Percentiles rank a stretch among this genome's conserved stretches.
Conservation (phyloP, 257 asterid genomes). For the Salvia miltiorrhiza region DNA sequence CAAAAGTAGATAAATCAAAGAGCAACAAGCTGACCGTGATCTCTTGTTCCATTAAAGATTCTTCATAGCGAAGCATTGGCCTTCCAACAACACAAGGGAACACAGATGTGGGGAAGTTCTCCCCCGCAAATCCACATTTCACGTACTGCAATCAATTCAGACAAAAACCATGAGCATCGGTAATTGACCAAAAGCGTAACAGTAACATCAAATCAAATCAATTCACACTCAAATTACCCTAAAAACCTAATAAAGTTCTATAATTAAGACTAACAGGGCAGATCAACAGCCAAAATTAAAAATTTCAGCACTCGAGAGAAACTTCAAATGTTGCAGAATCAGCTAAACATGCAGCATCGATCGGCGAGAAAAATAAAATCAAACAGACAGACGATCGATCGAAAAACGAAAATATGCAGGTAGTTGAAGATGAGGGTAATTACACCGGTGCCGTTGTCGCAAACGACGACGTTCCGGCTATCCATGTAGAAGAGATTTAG, state of each 20-base stretch:
- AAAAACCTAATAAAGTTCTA: background rate
- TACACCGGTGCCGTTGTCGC: constrained; percentile 98
- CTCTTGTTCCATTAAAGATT: constrained; percentile 89
- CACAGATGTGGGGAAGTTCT: constrained; percentile 94
- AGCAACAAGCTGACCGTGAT: constrained; percentile 52
- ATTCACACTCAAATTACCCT: background rate
- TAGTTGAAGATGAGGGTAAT: background rate
- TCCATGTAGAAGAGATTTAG: constrained; percentile 48
- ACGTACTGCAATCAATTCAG: constrained; percentile 72
- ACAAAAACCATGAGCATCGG: background rate
- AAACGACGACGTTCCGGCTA: constrained; percentile 77
- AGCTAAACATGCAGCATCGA: background rate
- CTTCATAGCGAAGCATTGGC: constrained; percentile 97
- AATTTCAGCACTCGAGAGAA: background rate
- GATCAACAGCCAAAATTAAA: constrained; percentile 16
- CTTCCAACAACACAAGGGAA: constrained; percentile 96
- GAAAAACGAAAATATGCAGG: background rate
- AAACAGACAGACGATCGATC: constrained; percentile 13
- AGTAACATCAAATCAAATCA: background rate
- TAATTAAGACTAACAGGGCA: background rate
- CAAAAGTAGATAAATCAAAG: constrained; percentile 3
- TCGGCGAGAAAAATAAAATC: constrained; percentile 9
- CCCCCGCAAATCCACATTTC: constrained; percentile 95
- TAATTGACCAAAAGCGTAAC: background rate
- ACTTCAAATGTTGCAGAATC: background rate